Percentiles rank a stretch among this genome's conserved stretches.
These are phyloP conservation scores for Aspergillus cavernicola DNA, from an alignment of 495 filamentous ascomycete genomes.

Conservation along the genomic window DNA sequence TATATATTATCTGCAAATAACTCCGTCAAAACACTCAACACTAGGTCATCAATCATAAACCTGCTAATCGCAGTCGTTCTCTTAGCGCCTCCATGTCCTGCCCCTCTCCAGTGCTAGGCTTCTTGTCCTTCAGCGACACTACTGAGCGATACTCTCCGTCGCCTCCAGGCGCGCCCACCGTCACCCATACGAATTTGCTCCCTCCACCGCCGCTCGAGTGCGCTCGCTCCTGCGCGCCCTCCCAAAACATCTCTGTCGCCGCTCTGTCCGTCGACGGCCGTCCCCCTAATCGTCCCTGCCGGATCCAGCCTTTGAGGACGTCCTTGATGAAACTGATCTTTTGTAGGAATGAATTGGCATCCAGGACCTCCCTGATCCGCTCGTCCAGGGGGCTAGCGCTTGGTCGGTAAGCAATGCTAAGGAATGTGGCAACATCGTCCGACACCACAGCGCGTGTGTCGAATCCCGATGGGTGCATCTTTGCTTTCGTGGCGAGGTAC, in stretches of 20 bases:
- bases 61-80: constrained; percentile 29
- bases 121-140: constrained; percentile 36
- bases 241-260: constrained; percentile 60
- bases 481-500: constrained; percentile 57
- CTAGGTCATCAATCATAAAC: constrained; percentile 30
- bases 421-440: constrained; percentile 59
- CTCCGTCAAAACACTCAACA: background rate
- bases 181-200: constrained; percentile 79
- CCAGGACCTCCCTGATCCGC: constrained; percentile 58
- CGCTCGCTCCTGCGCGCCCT: constrained; percentile 56
- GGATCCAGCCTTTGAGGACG: constrained; percentile 69
- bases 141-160: constrained; percentile 54
- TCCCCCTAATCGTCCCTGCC: constrained; percentile 64
- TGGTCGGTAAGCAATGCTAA: constrained; percentile 53
- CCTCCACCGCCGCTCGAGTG: constrained; percentile 48
- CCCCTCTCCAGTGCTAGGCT: constrained; percentile 18
- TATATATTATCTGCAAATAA: background rate
- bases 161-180: constrained; percentile 71
- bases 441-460: constrained; percentile 52
- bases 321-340: constrained; percentile 74
- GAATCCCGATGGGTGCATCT: constrained; percentile 50
- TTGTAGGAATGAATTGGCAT: constrained; percentile 72
- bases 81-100: constrained; percentile 33
- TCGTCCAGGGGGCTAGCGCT: constrained; percentile 50
- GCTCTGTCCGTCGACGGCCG: constrained; percentile 23